Conservation (phyloP, 2,329 filamentous ascomycete genomes). For the Colletotrichum chlorophyti region DNA sequence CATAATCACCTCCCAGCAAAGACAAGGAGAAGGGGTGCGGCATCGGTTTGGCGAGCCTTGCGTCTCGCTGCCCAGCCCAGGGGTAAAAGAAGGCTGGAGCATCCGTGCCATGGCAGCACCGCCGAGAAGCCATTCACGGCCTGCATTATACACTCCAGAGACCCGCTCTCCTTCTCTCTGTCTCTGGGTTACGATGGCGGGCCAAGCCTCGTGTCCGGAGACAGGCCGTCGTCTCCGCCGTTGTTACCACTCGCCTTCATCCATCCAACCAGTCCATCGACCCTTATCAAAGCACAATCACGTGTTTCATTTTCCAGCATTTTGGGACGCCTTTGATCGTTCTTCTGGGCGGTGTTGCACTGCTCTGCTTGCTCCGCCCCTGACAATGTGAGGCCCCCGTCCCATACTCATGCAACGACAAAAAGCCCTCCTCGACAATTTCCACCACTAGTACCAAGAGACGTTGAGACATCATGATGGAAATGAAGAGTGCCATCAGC, state of each 20-base stretch:
- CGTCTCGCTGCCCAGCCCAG: neutral
- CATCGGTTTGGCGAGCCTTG: neutral
- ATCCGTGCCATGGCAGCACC: conserved; percentile 22
- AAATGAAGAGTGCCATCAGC: conserved; percentile 6
- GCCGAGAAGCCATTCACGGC: neutral
- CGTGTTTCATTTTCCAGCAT: no score
- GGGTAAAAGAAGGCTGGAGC: conserved; percentile 5
- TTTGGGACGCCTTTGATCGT: no score
- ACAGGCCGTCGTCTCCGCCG: no score
- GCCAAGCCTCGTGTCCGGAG: no score
- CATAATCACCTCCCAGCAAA: neutral
- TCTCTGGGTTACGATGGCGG: no score
- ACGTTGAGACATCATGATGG: conserved; percentile 18
- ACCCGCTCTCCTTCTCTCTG: no score
- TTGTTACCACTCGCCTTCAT: no score
- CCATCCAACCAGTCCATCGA: no score
- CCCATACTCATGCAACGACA: neutral
- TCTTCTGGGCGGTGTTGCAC: no score
- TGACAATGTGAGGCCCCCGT: neutral
- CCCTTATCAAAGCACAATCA: no score
- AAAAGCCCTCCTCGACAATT: neutral
- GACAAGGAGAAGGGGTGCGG: neutral
- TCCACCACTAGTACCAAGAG: conserved; percentile 1
- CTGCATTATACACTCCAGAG: no score
- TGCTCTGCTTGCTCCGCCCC: no score